Evolutionary conservation across 768 basidiomycete species (phyloP), one percentile per base, ranked within the genome.

Genomic region (Phanerodontia chrysosporium): DNA sequence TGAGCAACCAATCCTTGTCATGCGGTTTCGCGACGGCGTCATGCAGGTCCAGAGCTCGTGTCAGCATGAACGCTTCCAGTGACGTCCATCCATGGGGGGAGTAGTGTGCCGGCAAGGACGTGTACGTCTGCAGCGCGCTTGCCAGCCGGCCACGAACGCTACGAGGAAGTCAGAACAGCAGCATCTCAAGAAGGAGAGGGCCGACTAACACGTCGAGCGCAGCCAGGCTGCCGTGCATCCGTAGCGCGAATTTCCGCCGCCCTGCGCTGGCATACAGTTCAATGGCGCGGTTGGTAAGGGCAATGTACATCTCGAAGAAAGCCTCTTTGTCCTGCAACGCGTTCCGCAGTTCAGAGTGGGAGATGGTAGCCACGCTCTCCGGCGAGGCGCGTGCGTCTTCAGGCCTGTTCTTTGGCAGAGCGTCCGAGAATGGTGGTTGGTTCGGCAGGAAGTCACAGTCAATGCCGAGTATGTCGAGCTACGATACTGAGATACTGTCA

Each of bases 381-480:
- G 56, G n/a, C 12, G 48, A 27, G 25, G 32, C 24, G 54, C 70
- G 46, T 7, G 49, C 35, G 10, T 46, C 25, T 22, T 42, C 35
- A 12, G 39, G 44, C 29, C 32, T 30, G 29, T 57, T 60, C 1
- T 64, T 60, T 10, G 73, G 63, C n/a, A 74, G 55, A 7, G 80
- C 75, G 55, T 81, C 78, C 10, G 83, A 81, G 72, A 97, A 98
- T 0, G 94, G 94, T 22, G 86, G 84, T 1, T 73, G 71, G 7
- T 71, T 63, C 5, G 95, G 93, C 32, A 99, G 75, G 69, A 90
- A 86, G 0, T 86, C 87, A 14, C 80, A 73, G 53, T 76, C 76
- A 27, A 95, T 80, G 22, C 96, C 97, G 29, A 98, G 80, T 39
- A 86, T 77, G 69, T 97, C 94, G 48, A 98, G 81, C 94, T 98